Base-by-base conservation (phyloP, 2,329 filamentous ascomycete genomes). In the Pseudomassariella vexata region DNA sequence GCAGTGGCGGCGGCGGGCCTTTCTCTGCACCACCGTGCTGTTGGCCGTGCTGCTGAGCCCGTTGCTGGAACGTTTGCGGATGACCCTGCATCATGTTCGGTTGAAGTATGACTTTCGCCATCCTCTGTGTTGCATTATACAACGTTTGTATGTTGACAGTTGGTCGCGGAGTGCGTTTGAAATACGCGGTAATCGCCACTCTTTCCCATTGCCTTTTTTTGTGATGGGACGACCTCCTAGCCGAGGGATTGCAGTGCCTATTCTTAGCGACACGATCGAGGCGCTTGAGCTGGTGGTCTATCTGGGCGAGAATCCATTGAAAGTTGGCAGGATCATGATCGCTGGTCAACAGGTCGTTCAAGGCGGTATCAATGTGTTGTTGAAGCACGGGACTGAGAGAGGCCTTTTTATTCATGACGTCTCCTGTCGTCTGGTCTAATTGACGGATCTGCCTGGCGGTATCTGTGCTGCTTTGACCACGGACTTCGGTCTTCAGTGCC, bases 131-230 rank as follows among this genome's bases (percentile, higher is more conserved):
- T 3, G 35, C 34, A 14, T 44, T 30, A 32, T 46, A 52, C 5
- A 55, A 36, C 20, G 19, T 29, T 1, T 6, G 8, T n/a, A 54
- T 41, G 19, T 60, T 46, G 6, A 54, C 54, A 1, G 49, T 50
- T 1, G 41, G 38, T 15, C 48, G 52, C 2, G 64, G 66, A 3
- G 49, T 49, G 7, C 60, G 53, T 41, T 60, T 64, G 43, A 66
- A 72, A 45, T 68, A 72, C 9, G 59, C 62, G 2, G 57, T 67
- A 24, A 73, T 48, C 8, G 60, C 60, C 7, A 59, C 41, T 8
- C 58, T 56, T 40, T 69, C 60, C 10, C 46, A 47, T n/a, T 43
- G 47, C 28, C 34, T 50, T 39, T 48, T 58, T 41, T 52, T 57
- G n/a, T n/a, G n/a, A n/a, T n/a, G n/a, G 5, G 14, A 8, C n/a